Evolutionary conservation across 306 rosid species (phyloP).

Genomic region (Glycyrrhiza uralensis): DNA sequence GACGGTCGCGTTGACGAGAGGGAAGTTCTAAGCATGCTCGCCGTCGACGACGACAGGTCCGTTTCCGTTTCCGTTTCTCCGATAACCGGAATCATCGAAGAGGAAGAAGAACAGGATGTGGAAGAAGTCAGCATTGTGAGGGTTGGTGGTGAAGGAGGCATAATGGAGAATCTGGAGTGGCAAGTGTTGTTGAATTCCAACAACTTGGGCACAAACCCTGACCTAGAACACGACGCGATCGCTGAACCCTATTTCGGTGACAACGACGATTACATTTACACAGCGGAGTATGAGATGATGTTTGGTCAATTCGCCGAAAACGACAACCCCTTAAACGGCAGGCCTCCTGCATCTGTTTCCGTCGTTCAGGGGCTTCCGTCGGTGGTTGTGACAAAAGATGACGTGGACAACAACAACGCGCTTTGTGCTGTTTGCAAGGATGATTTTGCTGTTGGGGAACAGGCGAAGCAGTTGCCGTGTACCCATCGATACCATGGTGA

Average conservation of each 20-base stretch:
- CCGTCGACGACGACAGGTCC: slow-evolving; percentile 39
- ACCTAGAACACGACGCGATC: slow-evolving; percentile 30
- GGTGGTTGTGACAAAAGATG: slow-evolving; percentile 43
- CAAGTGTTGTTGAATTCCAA: slow-evolving; percentile 50
- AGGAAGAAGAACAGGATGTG: neutral
- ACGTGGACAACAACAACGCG: slow-evolving; percentile 39
- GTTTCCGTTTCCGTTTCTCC: slow-evolving; percentile 21
- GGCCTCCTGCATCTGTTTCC: slow-evolving; percentile 63
- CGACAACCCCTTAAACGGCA: slow-evolving; percentile 34
- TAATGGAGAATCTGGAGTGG: slow-evolving; percentile 64
- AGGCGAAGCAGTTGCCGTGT: slow-evolving; percentile 63
- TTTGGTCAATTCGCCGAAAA: slow-evolving; percentile 66
- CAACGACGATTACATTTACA: slow-evolving; percentile 54
- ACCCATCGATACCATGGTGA: slow-evolving; percentile 70
- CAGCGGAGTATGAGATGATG: slow-evolving; percentile 69
- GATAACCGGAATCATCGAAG: neutral
- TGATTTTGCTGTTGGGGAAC: slow-evolving; percentile 50
- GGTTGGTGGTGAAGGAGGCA: slow-evolving; percentile 30
- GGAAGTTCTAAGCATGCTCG: slow-evolving; percentile 48
- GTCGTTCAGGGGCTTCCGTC: slow-evolving; percentile 51
- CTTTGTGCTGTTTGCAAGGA: slow-evolving; percentile 84
- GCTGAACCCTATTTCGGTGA: slow-evolving; percentile 49
- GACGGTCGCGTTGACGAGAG: slow-evolving; percentile 60
- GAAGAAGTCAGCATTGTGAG: slow-evolving; percentile 38
- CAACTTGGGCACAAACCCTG: slow-evolving; percentile 42